Conservation (phyloP, 139 green algal genomes). For the Pleodorina starrii region DNA sequence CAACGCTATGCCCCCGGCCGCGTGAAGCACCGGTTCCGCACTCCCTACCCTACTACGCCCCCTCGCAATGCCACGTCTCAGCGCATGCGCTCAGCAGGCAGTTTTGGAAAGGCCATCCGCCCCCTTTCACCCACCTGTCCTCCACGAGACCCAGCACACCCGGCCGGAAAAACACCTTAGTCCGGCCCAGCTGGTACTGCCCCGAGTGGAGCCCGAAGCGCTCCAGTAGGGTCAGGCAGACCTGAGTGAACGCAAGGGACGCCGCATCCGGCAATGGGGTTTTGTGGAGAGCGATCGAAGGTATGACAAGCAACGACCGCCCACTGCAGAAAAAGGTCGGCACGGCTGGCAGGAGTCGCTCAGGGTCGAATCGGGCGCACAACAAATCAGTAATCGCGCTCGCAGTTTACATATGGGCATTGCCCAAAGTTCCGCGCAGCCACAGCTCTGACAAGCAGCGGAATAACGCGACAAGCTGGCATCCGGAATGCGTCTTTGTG, state of each 20-base stretch:
- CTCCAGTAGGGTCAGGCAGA: constrained; percentile 73
- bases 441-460: too few relatives aligned
- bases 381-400: neutral
- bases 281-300: too few relatives aligned
- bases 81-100: too few relatives aligned
- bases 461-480: too few relatives aligned
- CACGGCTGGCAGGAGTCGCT: neutral
- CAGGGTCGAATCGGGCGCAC: neutral
- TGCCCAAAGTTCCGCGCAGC: too few relatives aligned
- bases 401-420: neutral
- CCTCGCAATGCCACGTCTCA: too few relatives aligned
- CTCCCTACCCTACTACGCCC: too few relatives aligned
- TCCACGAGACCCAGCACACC: constrained; percentile 85
- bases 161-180: constrained; percentile 89
- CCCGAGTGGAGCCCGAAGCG: constrained; percentile 72
- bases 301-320: neutral
- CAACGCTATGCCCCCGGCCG: too few relatives aligned
- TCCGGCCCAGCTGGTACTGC: constrained; percentile 80
- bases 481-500: too few relatives aligned
- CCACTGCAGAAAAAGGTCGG: neutral
- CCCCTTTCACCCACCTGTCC: constrained; percentile 62
- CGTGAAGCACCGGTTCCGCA: too few relatives aligned
- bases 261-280: neutral
- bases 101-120: too few relatives aligned
- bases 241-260: constrained; percentile 39